Percentiles rank a stretch among this genome's conserved stretches.
phyloP scores from a whole-genome alignment of 176 grass and related monocot species.

The Juncus inflexus region DNA sequence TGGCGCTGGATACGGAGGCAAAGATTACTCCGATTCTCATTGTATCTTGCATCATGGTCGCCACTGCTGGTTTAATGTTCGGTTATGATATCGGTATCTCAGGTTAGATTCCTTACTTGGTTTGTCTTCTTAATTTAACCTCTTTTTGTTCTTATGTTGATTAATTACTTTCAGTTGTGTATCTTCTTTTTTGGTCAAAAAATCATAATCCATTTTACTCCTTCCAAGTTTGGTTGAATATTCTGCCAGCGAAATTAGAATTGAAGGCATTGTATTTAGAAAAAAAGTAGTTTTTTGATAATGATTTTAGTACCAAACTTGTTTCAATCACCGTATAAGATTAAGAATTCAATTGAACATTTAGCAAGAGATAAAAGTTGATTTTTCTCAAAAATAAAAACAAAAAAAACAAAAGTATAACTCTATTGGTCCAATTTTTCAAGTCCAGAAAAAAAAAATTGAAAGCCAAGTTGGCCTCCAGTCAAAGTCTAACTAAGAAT shows the following conservation, averaged over 20 bases:
- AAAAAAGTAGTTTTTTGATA: too few relatives aligned
- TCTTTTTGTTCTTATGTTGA: neutral
- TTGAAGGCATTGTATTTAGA: too few relatives aligned
- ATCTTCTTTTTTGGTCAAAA: neutral
- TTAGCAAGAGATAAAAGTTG: too few relatives aligned
- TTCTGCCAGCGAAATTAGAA: too few relatives aligned
- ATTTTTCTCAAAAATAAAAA: too few relatives aligned
- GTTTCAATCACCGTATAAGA: too few relatives aligned
- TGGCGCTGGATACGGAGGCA: constrained; percentile 59
- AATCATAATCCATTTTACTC: too few relatives aligned
- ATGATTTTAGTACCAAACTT: too few relatives aligned
- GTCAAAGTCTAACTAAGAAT: constrained; percentile 12
- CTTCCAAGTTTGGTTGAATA: too few relatives aligned
- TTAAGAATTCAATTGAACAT: too few relatives aligned
- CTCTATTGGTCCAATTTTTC: neutral
- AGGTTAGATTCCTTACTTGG: constrained; percentile 35
- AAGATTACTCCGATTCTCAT: constrained; percentile 90
- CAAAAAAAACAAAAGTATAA: too few relatives aligned
- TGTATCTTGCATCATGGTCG: constrained; percentile 92
- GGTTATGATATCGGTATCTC: constrained; percentile 92
- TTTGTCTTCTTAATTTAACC: constrained; percentile 1
- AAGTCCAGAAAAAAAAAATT: constrained; percentile 8
- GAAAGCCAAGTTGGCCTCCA: neutral
- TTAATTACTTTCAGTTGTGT: constrained; percentile 3
- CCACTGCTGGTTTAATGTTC: constrained; percentile 91